Evolutionary conservation across 257 asterid genomes (phyloP).

Genomic region (Coffea canephora): DNA sequence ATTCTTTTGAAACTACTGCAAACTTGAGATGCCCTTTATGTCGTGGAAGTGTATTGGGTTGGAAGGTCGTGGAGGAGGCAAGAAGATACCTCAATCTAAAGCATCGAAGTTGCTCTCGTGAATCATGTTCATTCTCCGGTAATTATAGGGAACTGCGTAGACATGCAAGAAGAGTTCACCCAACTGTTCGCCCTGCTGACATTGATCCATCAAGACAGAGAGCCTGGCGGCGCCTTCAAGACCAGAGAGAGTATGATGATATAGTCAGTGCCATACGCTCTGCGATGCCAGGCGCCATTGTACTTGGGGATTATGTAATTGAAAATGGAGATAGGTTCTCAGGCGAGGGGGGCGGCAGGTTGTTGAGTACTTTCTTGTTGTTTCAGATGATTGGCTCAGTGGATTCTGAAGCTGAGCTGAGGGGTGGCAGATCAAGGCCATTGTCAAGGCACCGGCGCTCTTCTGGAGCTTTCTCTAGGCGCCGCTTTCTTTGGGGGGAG

Average conservation of each 20-base stretch:
- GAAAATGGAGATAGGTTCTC: slow-evolving; percentile 60
- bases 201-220: slow-evolving; percentile 74
- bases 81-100: slow-evolving; percentile 73
- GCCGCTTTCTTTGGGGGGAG: slow-evolving; percentile 77
- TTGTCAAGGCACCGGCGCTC: slow-evolving; percentile 62
- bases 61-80: slow-evolving; percentile 76
- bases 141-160: slow-evolving; percentile 69
- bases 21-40: slow-evolving; percentile 82
- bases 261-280: slow-evolving; percentile 73
- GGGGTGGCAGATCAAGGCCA: slow-evolving; percentile 68
- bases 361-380: slow-evolving; percentile 70
- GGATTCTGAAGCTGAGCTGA: slow-evolving; percentile 48
- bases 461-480: slow-evolving; percentile 49
- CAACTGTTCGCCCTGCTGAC: slow-evolving; percentile 76
- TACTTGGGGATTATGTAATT: slow-evolving; percentile 80
- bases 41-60: slow-evolving; percentile 74
- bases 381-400: slow-evolving; percentile 81
- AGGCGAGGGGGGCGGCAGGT: slow-evolving; percentile 46
- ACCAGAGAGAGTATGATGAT: slow-evolving; percentile 76
- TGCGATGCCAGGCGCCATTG: slow-evolving; percentile 84
- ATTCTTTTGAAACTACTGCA: slow-evolving; percentile 30
- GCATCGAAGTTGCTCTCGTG: slow-evolving; percentile 72
- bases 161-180: slow-evolving; percentile 86
- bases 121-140: slow-evolving; percentile 67
- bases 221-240: slow-evolving; percentile 75